phyloP scores from a whole-genome alignment of 73 alveolate genomes.

The Uronychia binucleata region DNA sequence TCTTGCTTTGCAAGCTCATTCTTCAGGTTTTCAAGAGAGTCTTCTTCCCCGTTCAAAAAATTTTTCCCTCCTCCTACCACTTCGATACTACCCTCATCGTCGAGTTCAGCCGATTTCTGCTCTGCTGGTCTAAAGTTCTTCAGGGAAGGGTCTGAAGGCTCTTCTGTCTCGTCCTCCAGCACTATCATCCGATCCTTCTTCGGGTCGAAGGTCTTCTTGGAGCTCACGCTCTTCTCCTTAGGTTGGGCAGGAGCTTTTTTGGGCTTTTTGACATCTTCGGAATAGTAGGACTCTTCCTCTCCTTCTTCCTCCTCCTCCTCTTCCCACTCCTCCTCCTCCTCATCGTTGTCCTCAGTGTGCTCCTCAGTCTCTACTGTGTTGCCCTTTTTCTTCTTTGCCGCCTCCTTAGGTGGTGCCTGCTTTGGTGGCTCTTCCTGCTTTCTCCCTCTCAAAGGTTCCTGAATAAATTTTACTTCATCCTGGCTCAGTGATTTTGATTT shows the following conservation, averaged over 20 bases:
- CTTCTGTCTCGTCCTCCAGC: conserved; percentile 11
- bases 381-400: background rate
- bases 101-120: background rate
- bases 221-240: background rate
- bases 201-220: conserved; percentile 3
- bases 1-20: background rate
- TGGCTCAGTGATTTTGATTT: background rate
- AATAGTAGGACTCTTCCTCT: conserved; percentile 3
- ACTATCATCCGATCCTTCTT: background rate
- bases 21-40: background rate
- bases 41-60: background rate
- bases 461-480: background rate
- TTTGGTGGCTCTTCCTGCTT: background rate
- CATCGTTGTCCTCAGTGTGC: conserved; percentile 16
- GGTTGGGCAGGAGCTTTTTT: conserved; percentile 1
- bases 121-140: background rate
- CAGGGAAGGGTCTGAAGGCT: conserved; percentile 4
- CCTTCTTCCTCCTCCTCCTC: conserved; percentile 33
- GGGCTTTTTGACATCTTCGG: conserved; percentile 1
- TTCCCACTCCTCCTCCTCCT: conserved; percentile 30
- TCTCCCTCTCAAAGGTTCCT: conserved; percentile 3
- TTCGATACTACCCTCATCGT: background rate
- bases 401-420: background rate
- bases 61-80: conserved; percentile 6
- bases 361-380: conserved; percentile 15